Evolutionary conservation across 495 filamentous ascomycete species (phyloP), one percentile per base, ranked within the genome.

Genomic region (Neurospora sp.): DNA sequence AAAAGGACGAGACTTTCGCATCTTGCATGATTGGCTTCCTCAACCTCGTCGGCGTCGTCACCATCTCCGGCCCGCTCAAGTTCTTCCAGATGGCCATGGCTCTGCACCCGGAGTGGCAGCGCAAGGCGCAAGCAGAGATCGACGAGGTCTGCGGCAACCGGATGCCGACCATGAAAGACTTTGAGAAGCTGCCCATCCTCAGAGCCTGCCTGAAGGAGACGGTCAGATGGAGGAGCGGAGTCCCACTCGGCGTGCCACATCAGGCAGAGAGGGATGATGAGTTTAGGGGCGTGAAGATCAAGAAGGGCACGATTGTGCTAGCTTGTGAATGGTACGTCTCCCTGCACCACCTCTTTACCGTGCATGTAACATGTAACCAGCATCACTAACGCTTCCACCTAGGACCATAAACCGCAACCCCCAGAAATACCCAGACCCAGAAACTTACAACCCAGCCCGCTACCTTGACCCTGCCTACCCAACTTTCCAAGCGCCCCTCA

Each of bases 161-260:
- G 27, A 80, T 88, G 75, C 87, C 87, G 10, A 82, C 79, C 18
- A 84, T 86, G 70, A 76, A 75, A 7, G 84, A 89, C 72, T 82
- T 83, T 66, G 76, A 81, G 16, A 72, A 85, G 20, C 78, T 88
- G 27, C 87, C 86, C 1, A 86, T 78, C 0, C 81, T 91, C 31
- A 78, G 88, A 16, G 89, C 89, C 7, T 85, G 88, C 41, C 78
- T 90, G 46, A 87, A 89, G 77, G 89, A 91, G 79, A 85, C 85
- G 31, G 74, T 88, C 20, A 84, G 90, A 68, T 91, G 89, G 89
- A 79, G 87, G 44, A 89, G 88, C 20, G 83, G 83, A 39, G 83
- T 85, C 12, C 84, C 84, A 18, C 78, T 86, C 0, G 84, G 84
- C 18, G 84, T 89, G 35, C 87, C 87, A 0, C 87, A 87, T 48